Conservation (phyloP, 2,329 filamentous ascomycete species). For the Penicillium freii region DNA sequence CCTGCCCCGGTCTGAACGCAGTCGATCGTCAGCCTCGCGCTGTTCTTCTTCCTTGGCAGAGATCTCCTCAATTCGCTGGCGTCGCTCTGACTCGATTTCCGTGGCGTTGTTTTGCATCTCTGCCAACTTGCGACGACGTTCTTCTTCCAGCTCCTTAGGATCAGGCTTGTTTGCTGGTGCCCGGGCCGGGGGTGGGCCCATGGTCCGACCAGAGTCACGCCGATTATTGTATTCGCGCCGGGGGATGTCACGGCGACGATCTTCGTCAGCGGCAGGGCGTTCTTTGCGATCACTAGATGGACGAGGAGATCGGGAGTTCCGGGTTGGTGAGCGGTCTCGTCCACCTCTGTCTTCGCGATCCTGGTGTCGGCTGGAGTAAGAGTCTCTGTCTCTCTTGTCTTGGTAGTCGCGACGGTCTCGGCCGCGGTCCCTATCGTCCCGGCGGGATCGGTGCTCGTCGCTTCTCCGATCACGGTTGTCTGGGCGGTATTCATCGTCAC, state of each 20-base stretch:
- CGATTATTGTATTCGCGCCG: constrained; percentile 25
- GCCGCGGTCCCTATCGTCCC: constrained; percentile 15
- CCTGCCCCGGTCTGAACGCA: constrained; percentile 35
- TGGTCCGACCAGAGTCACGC: constrained; percentile 18
- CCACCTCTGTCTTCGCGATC: constrained; percentile 27
- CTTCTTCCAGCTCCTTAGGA: constrained; percentile 31
- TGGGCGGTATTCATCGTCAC: constrained; percentile 7
- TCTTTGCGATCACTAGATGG: constrained; percentile 15
- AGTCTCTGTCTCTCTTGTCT: constrained; percentile 24
- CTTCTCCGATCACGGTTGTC: constrained; percentile 14
- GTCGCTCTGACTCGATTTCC: constrained; percentile 68
- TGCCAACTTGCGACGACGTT: constrained; percentile 55
- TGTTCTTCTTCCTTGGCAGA: constrained; percentile 64
- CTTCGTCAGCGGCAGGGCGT: constrained; percentile 8
- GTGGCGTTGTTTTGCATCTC: constrained; percentile 71
- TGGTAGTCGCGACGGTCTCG: constrained; percentile 17
- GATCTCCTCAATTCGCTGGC: constrained; percentile 64
- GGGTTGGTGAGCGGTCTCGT: constrained; percentile 23
- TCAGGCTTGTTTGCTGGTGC: constrained; percentile 19
- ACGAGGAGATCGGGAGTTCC: constrained; percentile 26
- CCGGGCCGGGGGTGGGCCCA: constrained; percentile 12
- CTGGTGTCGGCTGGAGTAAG: constrained; percentile 21
- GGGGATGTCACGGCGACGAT: constrained; percentile 21
- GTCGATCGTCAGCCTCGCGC: constrained; percentile 63
- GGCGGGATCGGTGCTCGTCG: constrained; percentile 11